phyloP scores from a whole-genome alignment of 2,329 filamentous ascomycete species.

The Hirsutella minnesotensis region DNA sequence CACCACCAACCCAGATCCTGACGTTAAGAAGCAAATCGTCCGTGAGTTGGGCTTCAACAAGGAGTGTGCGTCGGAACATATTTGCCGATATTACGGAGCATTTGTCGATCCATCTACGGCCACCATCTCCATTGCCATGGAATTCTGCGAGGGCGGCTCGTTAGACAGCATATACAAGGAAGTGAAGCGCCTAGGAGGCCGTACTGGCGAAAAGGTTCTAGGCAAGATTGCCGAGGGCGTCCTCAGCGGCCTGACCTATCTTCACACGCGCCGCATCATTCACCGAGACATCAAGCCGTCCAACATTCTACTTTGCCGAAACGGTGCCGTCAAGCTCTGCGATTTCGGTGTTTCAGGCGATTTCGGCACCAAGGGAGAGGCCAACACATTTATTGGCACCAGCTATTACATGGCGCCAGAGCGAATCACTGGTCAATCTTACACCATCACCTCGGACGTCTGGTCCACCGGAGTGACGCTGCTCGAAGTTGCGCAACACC shows the following conservation, averaged over 20 bases:
- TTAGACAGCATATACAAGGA: constrained; percentile 96
- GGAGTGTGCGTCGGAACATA: constrained; percentile 88
- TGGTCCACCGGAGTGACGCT: constrained; percentile 96
- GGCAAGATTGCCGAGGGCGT: constrained; percentile 96
- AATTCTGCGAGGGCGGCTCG: constrained; percentile 94
- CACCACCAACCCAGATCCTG: constrained; percentile 93
- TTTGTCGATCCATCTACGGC: constrained; percentile 94
- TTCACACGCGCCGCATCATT: constrained; percentile 93
- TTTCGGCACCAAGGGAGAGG: constrained; percentile 96
- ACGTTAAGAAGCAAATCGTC: constrained; percentile 96
- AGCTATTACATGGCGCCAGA: constrained; percentile 99
- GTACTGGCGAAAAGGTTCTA: constrained; percentile 92
- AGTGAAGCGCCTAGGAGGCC: constrained; percentile 86
- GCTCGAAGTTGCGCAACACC: constrained; percentile 97
- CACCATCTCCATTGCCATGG: constrained; percentile 97
- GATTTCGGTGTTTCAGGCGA: constrained; percentile 97
- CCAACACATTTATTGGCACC: constrained; percentile 97
- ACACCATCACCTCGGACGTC: constrained; percentile 96
- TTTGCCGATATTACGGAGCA: constrained; percentile 93
- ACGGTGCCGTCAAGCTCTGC: constrained; percentile 92
- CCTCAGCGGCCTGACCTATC: constrained; percentile 83
- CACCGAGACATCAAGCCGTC: constrained; percentile 98
- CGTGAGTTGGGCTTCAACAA: constrained; percentile 97
- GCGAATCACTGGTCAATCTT: constrained; percentile 91
- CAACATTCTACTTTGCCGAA: constrained; percentile 87